Conservation (phyloP, 495 filamentous ascomycete species). For the Cercophora newfieldiana region DNA sequence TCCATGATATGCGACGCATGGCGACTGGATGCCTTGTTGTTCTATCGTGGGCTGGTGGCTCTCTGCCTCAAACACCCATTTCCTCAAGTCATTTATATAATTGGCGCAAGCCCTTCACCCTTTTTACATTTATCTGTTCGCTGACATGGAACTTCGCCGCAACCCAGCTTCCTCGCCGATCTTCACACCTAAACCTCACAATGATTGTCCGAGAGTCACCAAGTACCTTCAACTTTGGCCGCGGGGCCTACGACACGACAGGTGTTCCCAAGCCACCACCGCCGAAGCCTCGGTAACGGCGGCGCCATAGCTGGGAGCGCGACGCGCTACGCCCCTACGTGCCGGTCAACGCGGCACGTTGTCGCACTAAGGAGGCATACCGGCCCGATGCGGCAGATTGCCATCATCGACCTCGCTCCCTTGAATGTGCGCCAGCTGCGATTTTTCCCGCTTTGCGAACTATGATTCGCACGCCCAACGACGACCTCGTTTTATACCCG, state of each 20-base stretch:
- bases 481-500: conserved; percentile 17
- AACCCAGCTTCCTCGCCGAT: conserved; percentile 14
- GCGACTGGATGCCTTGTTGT: conserved; percentile 5
- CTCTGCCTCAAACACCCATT: background rate
- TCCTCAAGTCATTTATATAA: conserved; percentile 14
- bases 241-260: conserved; percentile 59
- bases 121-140: background rate
- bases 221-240: conserved; percentile 51
- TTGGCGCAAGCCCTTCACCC: conserved; percentile 1
- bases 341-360: conserved; percentile 10
- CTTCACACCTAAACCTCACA: conserved; percentile 23
- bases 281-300: conserved; percentile 53
- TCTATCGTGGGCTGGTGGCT: background rate
- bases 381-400: conserved; percentile 5
- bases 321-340: conserved; percentile 24
- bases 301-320: background rate
- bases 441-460: conserved; percentile 10
- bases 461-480: background rate
- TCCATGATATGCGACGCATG: conserved; percentile 15
- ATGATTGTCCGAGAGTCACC: conserved; percentile 51
- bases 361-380: conserved; percentile 15
- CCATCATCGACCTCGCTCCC: background rate
- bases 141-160: conserved; percentile 28
- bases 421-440: background rate
- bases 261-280: conserved; percentile 56